phyloP scores from a whole-genome alignment of 306 rosid genomes.

The Ziziphus jujuba region DNA sequence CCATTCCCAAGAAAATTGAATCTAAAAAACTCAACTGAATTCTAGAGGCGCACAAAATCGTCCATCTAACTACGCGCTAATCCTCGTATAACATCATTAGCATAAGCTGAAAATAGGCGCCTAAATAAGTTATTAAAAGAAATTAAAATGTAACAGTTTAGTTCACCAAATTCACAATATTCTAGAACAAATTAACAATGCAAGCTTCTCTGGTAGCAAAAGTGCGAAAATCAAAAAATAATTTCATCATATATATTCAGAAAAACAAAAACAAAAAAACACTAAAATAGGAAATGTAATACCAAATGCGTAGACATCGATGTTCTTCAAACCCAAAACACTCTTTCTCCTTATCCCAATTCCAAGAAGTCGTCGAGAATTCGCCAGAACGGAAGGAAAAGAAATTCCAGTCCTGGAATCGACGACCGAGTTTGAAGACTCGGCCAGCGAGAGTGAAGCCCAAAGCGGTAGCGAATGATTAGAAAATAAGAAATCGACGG shows the following conservation, averaged over 20 bases:
- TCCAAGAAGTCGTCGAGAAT: slow-evolving; percentile 70
- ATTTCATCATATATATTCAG: not conserved
- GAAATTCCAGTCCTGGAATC: slow-evolving; percentile 62
- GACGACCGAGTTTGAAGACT: slow-evolving; percentile 38
- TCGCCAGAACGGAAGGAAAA: slow-evolving; percentile 63
- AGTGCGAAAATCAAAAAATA: not conserved
- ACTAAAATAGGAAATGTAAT: slow-evolving; percentile 22
- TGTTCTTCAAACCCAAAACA: slow-evolving; percentile 76
- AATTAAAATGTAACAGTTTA: not conserved
- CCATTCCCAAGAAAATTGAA: no score
- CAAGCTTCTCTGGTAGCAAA: not conserved
- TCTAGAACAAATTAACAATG: slow-evolving; percentile 1
- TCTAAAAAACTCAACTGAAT: no score
- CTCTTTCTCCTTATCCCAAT: slow-evolving; percentile 78
- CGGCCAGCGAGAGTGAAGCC: slow-evolving; percentile 70
- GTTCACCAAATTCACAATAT: not conserved
- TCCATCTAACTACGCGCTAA: no score
- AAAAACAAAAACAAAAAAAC: not conserved
- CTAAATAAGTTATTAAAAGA: not conserved
- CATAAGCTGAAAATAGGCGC: not conserved
- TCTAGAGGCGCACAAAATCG: no score
- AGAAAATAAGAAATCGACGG: slow-evolving; percentile 44
- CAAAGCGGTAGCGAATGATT: slow-evolving; percentile 44
- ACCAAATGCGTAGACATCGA: slow-evolving; percentile 91
- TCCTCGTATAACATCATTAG: not conserved